Evolutionary conservation across 163 green algal genomes (phyloP).

Genomic region (Volvox carteri): DNA sequence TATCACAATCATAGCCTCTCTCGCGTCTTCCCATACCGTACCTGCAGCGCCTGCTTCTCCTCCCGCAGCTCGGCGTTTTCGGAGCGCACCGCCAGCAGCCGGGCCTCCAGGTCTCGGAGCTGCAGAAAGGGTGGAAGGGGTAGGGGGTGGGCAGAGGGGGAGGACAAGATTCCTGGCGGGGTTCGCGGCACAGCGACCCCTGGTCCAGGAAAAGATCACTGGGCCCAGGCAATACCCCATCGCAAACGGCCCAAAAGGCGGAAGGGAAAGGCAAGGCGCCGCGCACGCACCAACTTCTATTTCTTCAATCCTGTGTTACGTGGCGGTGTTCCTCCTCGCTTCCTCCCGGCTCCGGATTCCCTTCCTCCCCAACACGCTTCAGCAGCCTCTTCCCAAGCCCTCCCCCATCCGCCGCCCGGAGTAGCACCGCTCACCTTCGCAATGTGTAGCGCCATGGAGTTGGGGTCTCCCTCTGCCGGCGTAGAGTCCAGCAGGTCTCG

Average conservation of each 20-base stretch:
- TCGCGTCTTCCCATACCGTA: too few species aligned
- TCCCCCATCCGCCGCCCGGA: too few species aligned
- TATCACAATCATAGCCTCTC: too few species aligned
- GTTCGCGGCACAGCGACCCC: too few species aligned
- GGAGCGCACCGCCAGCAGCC: slow-evolving; percentile 69
- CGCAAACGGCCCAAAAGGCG: too few species aligned
- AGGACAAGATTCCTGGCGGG: too few species aligned
- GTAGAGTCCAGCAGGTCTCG: slow-evolving; percentile 62
- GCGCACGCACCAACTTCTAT: too few species aligned
- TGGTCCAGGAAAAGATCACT: too few species aligned
- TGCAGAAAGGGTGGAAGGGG: not conserved
- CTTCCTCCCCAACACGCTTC: not conserved
- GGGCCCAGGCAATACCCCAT: too few species aligned
- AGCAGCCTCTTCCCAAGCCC: not conserved
- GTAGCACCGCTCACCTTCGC: slow-evolving; percentile 64
- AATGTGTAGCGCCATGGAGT: slow-evolving; percentile 68
- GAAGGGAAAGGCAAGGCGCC: too few species aligned
- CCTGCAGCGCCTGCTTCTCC: slow-evolving; percentile 67
- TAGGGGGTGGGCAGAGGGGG: not conserved
- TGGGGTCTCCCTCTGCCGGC: slow-evolving; percentile 69
- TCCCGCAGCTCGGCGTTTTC: slow-evolving; percentile 69
- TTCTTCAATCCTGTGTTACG: too few species aligned
- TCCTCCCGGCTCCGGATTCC: not conserved
- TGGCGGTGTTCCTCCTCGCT: not conserved
- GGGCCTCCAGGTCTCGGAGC: slow-evolving; percentile 71